These are phyloP conservation scores for Alternaria consortialis DNA, from an alignment of 2,329 filamentous ascomycete species.

Conservation along the genomic window DNA sequence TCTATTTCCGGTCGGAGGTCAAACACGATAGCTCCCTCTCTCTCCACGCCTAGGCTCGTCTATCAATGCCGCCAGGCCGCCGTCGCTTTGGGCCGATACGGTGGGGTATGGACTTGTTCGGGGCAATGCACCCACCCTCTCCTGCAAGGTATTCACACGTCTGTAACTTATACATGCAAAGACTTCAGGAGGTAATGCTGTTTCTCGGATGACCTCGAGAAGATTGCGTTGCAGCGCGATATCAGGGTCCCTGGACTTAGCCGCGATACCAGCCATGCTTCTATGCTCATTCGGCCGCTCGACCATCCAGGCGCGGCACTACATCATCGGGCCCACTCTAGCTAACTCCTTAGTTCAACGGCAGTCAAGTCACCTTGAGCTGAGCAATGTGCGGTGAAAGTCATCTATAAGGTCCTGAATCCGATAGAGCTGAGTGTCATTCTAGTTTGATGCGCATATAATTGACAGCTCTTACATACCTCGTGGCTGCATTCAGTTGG, in stretches of 20 bases:
- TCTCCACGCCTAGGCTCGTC: conserved; percentile 11
- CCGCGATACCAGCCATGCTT: conserved; percentile 15
- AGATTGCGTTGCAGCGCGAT: not conserved
- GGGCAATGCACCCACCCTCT: conserved; percentile 1
- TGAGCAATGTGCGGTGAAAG: not conserved
- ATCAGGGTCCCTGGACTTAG: conserved; percentile 16
- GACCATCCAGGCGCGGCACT: conserved; percentile 14
- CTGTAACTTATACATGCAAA: not conserved
- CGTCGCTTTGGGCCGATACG: conserved; percentile 22
- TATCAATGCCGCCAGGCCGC: conserved; percentile 11
- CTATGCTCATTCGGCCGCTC: conserved; percentile 10
- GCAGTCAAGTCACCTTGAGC: conserved; percentile 2
- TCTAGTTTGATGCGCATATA: not conserved
- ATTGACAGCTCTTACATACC: not conserved
- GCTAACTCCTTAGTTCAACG: conserved; percentile 10
- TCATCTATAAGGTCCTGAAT: not conserved
- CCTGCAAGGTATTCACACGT: not conserved
- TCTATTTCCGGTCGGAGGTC: not conserved
- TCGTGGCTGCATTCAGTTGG: not conserved
- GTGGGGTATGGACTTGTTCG: conserved; percentile 14
- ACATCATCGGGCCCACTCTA: conserved; percentile 27
- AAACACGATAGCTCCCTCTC: conserved; percentile 19
- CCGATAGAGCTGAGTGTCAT: not conserved
- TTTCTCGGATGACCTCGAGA: not conserved
- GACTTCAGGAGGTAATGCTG: not conserved